Evolutionary conservation across 2,329 filamentous ascomycete genomes (phyloP), one percentile per base, ranked within the genome.

Genomic region (Beauveria pseudobassiana): DNA sequence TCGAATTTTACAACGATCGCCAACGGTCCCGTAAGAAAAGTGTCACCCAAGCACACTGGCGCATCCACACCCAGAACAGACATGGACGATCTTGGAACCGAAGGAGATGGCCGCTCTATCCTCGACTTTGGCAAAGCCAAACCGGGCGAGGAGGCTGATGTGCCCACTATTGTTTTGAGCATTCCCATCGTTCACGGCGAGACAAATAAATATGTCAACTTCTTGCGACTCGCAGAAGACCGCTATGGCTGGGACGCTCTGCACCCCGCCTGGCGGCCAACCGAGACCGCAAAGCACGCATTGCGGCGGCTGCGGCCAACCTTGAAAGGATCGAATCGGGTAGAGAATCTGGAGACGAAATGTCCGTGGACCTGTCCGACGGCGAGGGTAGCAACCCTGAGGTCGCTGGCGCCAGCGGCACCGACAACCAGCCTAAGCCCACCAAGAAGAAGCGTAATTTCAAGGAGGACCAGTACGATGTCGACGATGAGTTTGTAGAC

Each of bases 221-320:
- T 98, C 66, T 93, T 93, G 69, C 90, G 91, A 50, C 82, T 98
- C 75, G 95, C 96, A 12, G 91, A 96, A 74, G 92, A 96, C 65
- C 89, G 88, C 64, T 98, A 97, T 72, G 95, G 95, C 26, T 96
- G 93, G 81, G 92, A 96, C 64, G 95, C 93, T 0, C 81, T 98
- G 42, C 93, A 98, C 72, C 95, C 34, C 89, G 93, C 8, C 82
- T 96, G 64, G 95, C 95, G 2, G 93, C 93, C 38, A 91, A 95
- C 65, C 87, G 90, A 65, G 91, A 96, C 68, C 88, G 91, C 61
- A 88, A 96, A 67, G 89, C 91, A 20, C 88, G 92, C 61, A 93
- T 97, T 59, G 92, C 91, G 5, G 92, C 91, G 5, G 92, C 91
- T 0, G 88, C 90, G n/a, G 91, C 91, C 1, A 91, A 90, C 0